Base-by-base conservation (phyloP, 1,284 basidiomycete genomes). In the Caloboletus inedulis region DNA sequence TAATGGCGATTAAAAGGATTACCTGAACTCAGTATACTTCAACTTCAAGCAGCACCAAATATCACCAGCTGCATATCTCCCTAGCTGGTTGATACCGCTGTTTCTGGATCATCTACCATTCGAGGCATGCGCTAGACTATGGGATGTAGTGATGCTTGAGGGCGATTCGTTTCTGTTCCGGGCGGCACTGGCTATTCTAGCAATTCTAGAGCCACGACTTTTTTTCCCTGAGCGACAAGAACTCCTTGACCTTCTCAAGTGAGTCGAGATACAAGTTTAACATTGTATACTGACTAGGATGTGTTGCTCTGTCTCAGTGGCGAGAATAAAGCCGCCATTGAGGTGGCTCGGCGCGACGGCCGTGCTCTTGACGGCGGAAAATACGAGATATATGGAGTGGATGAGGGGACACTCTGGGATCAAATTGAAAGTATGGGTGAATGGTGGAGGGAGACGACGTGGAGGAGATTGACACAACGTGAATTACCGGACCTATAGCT, bases 11-110 rank as follows among this genome's bases (percentile, higher is more conserved):
- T 31, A 31, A 53, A 16, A n/a, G 7, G 30, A 54, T 31, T 39
- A 43, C 47, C 55, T 49, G 44, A 2, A 40, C 47, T 10, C 47
- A 91, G 91, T 94, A 60, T 96, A 92, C 70, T 94, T 94, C 72
- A 96, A 96, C 73, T 95, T 95, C 74, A 94, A 95, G 68, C 90
- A 94, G 64, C 88, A 92, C 66, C 88, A 91, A 57, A 82, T 94
- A 61, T 86, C 90, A 1, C 91, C 91, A 2, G 74, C 82, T 1
- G 77, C 83, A 16, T 94, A 93, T 72, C 75, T 94, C 16, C 81
- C 78, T 1, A 82, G 84, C 55, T 97, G 93, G 89, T 70, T 98
- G 42, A 70, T 89, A 43, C 85, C 92, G 0, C 70, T 95, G 18
- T 94, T 95, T 68, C 74, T 95, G 23, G 83, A 94, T 62, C 91